These are phyloP conservation scores for Fusarium lyarnte DNA, from an alignment of 2,329 filamentous ascomycete species.

Conservation along the genomic window DNA sequence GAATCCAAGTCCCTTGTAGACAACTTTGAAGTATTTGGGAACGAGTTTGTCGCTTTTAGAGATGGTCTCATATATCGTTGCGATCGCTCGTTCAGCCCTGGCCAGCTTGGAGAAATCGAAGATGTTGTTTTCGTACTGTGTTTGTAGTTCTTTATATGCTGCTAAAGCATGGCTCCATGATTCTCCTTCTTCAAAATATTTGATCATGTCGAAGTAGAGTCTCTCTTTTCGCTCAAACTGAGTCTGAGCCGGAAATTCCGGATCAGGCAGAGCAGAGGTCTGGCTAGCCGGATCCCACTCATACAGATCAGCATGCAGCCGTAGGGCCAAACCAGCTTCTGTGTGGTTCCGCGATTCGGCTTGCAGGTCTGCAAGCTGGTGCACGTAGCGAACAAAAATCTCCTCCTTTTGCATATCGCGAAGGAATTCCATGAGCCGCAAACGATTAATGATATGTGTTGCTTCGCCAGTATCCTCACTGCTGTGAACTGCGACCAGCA, in stretches of 20 bases:
- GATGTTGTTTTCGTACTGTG: constrained; percentile 88
- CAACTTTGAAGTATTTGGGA: constrained; percentile 90
- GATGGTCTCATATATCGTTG: constrained; percentile 89
- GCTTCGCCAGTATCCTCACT: constrained; percentile 78
- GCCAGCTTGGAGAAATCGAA: constrained; percentile 95
- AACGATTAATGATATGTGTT: constrained; percentile 84
- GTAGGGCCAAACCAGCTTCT: constrained; percentile 88
- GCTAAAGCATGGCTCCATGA: constrained; percentile 90
- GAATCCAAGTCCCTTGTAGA: constrained; percentile 90
- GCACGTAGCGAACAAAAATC: constrained; percentile 95
- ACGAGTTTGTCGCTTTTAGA: constrained; percentile 81
- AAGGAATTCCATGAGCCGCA: constrained; percentile 94
- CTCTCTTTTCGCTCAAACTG: constrained; percentile 93
- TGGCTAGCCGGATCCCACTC: constrained; percentile 82
- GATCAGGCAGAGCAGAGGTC: constrained; percentile 74
- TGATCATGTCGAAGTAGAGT: constrained; percentile 94
- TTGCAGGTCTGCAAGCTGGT: constrained; percentile 86
- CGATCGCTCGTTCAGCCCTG: constrained; percentile 87
- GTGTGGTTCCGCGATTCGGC: constrained; percentile 79
- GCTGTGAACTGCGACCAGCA: constrained; percentile 89
- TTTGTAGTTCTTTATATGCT: constrained; percentile 88
- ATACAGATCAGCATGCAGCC: constrained; percentile 91
- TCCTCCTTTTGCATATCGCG: constrained; percentile 97
- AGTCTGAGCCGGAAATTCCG: constrained; percentile 82
- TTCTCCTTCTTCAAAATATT: constrained; percentile 92